Base-by-base conservation (phyloP, 805 yeast species). In the Candida ovalis region DNA sequence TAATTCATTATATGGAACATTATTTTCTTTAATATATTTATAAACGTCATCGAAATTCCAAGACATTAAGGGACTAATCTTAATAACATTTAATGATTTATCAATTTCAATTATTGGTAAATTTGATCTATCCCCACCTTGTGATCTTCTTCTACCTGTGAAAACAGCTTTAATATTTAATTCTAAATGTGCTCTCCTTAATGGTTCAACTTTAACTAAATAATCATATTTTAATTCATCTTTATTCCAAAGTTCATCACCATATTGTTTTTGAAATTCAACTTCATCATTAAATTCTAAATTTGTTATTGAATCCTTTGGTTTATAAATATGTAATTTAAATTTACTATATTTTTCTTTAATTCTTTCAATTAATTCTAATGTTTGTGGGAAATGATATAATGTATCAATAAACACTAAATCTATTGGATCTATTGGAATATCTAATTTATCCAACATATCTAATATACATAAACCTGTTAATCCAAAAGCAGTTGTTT, bases 401-500 rank as follows among this genome's bases (percentile, higher is more conserved):
- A 92, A 71, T 0, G 98, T 92, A 63, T 92, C 97, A 42, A 91
- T 75, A 64, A 92, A 92, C 2, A 92, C 84, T 47, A 91, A 71
- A 47, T 90, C 95, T 6, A 87, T 72, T 0, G 83, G 76, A 38
- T 55, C 60, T 19, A 22, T 18, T 52, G 44, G 43, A 2, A 48
- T 35, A 2, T 54, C 63, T 42, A 84, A 57, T 60, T 82, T 80
- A 28, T 86, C 76, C 25, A 91, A 67, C 77, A 91, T 86, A 64
- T 91, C 97, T 39, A 88, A 73, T 12, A 92, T 91, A 27, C 86
- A 96, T 50, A 92, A 69, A 0, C 98, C 98, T 1, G 97, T 88
- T 42, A 92, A 74, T 0, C 98, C 98, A 68, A 92, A 90, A 1
- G 98, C 98, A 0, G 98, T 89, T 1, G 96, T 90, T 68, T 92